Evolutionary conservation across 139 green algal species (phyloP).

Genomic region (Chlamydomonas applanata): DNA sequence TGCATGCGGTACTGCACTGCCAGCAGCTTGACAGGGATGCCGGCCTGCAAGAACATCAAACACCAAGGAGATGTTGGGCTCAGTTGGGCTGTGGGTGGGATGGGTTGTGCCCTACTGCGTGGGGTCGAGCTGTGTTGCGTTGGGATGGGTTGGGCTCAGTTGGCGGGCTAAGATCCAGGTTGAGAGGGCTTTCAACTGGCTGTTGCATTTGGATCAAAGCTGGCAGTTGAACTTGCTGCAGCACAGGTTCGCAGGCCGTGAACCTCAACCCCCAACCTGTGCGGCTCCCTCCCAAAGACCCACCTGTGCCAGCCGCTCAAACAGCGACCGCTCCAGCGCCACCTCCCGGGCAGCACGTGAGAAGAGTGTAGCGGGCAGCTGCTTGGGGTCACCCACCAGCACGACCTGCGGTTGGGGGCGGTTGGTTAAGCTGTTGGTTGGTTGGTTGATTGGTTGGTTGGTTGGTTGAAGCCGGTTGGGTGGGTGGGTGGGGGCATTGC

Average conservation of each 20-base stretch:
- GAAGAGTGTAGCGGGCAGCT: constrained; percentile 93
- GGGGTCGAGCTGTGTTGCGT: not conserved
- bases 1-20: constrained; percentile 93
- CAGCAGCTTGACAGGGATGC: constrained; percentile 51
- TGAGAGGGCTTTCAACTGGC: not conserved
- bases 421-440: not conserved
- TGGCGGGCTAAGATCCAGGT: not conserved
- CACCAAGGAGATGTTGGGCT: not conserved
- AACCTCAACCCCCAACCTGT: no score
- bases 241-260: no score
- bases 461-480: no score
- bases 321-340: constrained; percentile 77
- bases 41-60: constrained; percentile 20
- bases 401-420: not conserved
- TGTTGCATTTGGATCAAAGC: no score
- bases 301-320: constrained; percentile 72
- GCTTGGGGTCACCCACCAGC: constrained; percentile 88
- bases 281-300: no score
- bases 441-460: no score
- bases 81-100: not conserved
- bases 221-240: no score
- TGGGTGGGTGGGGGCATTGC: not conserved
- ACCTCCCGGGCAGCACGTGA: constrained; percentile 48
- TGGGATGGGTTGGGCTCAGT: not conserved
- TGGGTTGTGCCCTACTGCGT: not conserved